Percentiles rank a stretch among this genome's conserved stretches.
Conservation (phyloP, 1,284 basidiomycete species). For the Apiotrichum veenhuisii region DNA sequence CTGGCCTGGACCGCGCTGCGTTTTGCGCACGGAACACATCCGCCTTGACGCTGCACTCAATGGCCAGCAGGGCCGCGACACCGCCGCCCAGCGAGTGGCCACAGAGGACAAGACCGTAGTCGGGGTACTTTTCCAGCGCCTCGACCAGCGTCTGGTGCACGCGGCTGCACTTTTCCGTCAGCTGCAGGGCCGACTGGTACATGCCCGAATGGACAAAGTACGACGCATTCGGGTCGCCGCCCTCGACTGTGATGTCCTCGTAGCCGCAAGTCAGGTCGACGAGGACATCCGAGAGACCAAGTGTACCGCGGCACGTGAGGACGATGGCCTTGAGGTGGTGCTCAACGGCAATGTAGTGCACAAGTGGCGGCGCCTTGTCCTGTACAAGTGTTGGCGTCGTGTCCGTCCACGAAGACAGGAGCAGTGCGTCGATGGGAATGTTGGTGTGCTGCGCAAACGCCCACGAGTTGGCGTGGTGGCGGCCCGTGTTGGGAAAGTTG, state of each 20-base stretch:
- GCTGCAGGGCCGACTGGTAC: conserved; percentile 50
- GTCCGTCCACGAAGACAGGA: conserved; percentile 53
- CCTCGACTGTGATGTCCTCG: conserved; percentile 48
- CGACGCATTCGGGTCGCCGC: conserved; percentile 42
- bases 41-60: conserved; percentile 41
- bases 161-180: conserved; percentile 47
- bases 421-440: conserved; percentile 52
- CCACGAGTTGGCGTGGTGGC: conserved; percentile 52
- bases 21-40: conserved; percentile 38
- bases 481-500: conserved; percentile 51
- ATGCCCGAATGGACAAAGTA: conserved; percentile 56
- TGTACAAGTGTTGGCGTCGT: conserved; percentile 29
- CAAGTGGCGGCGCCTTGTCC: conserved; percentile 50
- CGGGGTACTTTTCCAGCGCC: conserved; percentile 49
- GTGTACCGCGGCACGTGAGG: conserved; percentile 54
- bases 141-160: conserved; percentile 51
- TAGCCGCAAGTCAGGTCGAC: conserved; percentile 55
- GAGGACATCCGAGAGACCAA: conserved; percentile 54
- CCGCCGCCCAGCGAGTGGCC: conserved; percentile 55
- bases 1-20: conserved; percentile 10
- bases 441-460: conserved; percentile 52
- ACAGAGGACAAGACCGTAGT: conserved; percentile 53
- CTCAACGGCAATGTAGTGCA: conserved; percentile 53
- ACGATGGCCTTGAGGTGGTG: conserved; percentile 51
- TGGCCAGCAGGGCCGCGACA: conserved; percentile 50